These are phyloP conservation scores for Hibiscus mutabilis DNA, from an alignment of 345 rosid genomes.

Conservation along the genomic window DNA sequence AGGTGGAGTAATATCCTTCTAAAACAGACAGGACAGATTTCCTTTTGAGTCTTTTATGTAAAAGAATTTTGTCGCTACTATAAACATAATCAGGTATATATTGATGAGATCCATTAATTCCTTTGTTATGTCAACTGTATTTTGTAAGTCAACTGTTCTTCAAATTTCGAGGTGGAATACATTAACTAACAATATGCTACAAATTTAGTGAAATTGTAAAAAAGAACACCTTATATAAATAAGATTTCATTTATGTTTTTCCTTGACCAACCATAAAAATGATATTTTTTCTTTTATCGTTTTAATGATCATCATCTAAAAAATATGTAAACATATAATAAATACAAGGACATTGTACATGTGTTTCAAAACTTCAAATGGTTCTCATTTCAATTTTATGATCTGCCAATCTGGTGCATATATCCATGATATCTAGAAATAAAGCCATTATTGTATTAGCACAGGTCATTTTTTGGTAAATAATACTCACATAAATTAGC, in stretches of 20 bases:
- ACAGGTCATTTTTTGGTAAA: too few relatives aligned
- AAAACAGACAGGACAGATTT: not conserved
- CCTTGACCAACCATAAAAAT: not conserved
- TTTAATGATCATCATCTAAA: not conserved
- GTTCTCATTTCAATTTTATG: not conserved
- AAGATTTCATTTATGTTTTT: not conserved
- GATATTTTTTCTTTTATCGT: not conserved
- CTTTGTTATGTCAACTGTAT: not conserved
- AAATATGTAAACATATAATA: not conserved
- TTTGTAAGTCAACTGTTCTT: not conserved
- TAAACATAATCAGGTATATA: not conserved
- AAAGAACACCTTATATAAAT: not conserved
- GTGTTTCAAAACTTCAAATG: not conserved
- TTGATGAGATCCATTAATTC: not conserved
- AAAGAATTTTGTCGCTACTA: not conserved
- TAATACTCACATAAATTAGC: too few relatives aligned
- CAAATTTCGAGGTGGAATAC: not conserved
- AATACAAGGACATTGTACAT: not conserved
- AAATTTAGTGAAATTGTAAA: not conserved
- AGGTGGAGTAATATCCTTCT: not conserved
- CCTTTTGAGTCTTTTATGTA: slow-evolving; percentile 1
- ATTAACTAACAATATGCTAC: not conserved
- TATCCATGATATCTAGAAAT: not conserved
- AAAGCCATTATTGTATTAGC: not conserved
- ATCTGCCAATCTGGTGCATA: not conserved